Conservation (phyloP, 306 rosid species). For the Styphnolobium japonicum region DNA sequence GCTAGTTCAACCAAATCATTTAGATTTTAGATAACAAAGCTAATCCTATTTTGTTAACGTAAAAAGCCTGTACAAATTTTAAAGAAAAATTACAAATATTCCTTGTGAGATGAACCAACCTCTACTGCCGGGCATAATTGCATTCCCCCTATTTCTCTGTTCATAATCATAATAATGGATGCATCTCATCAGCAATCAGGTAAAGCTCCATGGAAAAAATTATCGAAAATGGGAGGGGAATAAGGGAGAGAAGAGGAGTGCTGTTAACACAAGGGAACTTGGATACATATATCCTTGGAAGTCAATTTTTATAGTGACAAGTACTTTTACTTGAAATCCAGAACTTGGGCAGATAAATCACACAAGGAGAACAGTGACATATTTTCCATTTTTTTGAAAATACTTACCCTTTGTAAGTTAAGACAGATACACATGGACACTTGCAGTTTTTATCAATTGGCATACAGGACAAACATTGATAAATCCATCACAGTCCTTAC, state of each 20-base stretch:
- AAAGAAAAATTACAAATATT: neutral
- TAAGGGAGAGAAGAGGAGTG: neutral
- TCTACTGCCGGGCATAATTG: neutral
- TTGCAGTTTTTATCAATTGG: slow-evolving; percentile 64
- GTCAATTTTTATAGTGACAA: slow-evolving; percentile 15
- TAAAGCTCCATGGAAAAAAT: neutral
- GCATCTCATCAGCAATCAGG: neutral
- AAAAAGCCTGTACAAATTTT: neutral
- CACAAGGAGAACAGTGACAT: slow-evolving; percentile 21
- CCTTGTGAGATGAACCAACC: neutral
- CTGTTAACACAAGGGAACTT: neutral
- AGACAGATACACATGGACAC: slow-evolving; percentile 70
- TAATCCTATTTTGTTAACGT: neutral
- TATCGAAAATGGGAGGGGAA: neutral
- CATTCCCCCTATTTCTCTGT: neutral
- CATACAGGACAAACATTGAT: slow-evolving; percentile 76
- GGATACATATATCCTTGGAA: neutral
- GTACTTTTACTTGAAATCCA: neutral
- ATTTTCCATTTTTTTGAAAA: slow-evolving; percentile 9
- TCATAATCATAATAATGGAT: neutral
- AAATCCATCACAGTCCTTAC: slow-evolving; percentile 79
- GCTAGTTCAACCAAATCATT: neutral
- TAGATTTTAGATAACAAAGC: neutral
- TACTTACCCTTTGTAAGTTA: slow-evolving; percentile 37
- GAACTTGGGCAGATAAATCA: slow-evolving; percentile 13